Evolutionary conservation across 352 stramenopile genomes (phyloP).

Genomic region (Phytophthora sp.): DNA sequence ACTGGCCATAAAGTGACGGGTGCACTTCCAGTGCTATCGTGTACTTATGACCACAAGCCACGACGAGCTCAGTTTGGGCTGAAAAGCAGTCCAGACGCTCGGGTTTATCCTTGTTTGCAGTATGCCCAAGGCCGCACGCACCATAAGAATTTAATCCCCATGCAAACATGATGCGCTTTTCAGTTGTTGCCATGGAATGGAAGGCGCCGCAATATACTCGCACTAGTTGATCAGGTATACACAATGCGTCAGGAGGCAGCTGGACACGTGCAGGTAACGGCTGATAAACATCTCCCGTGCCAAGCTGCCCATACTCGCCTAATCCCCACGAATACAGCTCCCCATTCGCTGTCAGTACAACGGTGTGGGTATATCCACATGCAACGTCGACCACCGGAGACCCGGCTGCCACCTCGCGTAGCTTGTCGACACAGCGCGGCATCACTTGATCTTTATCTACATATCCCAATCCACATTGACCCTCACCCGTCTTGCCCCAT

Average conservation of each 20-base stretch:
- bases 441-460: conserved; percentile 82
- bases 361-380: conserved; percentile 89
- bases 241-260: conserved; percentile 45
- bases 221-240: conserved; percentile 48
- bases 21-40: conserved; percentile 74
- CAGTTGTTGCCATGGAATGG: conserved; percentile 75
- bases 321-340: conserved; percentile 91
- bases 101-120: conserved; percentile 78
- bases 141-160: conserved; percentile 87
- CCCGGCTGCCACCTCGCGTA: conserved; percentile 33
- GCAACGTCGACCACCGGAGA: conserved; percentile 66
- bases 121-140: conserved; percentile 80
- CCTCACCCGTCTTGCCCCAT: conserved; percentile 89
- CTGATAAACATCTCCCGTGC: conserved; percentile 87
- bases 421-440: conserved; percentile 58
- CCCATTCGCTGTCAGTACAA: conserved; percentile 75
- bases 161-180: conserved; percentile 68
- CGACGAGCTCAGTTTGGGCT: conserved; percentile 51
- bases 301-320: conserved; percentile 91
- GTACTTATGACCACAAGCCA: conserved; percentile 86
- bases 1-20: conserved; percentile 25
- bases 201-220: conserved; percentile 84
- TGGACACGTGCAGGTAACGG: conserved; percentile 73
- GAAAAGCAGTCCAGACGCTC: conserved; percentile 82
- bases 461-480: conserved; percentile 85